phyloP scores from a whole-genome alignment of 2,329 filamentous ascomycete species.

The Zasmidium cellare region DNA sequence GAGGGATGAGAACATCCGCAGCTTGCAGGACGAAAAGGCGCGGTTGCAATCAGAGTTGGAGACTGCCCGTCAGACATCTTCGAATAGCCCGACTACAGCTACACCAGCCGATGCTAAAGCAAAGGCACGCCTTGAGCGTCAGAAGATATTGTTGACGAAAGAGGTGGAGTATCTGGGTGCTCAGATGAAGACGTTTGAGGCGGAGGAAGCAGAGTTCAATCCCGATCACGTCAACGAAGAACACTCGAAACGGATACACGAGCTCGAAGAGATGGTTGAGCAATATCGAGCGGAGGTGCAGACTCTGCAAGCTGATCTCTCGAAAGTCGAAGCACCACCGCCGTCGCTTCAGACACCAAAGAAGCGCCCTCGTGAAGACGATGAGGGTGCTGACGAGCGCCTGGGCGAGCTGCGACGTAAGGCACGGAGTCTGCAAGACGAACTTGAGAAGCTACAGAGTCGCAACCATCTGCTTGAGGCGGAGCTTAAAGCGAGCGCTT shows the following conservation, averaged over 20 bases:
- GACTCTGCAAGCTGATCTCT: constrained; percentile 71
- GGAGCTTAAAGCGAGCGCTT: constrained; percentile 69
- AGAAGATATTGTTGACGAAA: constrained; percentile 80
- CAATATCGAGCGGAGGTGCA: constrained; percentile 82
- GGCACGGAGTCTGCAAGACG: constrained; percentile 80
- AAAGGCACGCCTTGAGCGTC: constrained; percentile 76
- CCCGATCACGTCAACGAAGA: constrained; percentile 75
- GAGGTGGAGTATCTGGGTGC: constrained; percentile 93
- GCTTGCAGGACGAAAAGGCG: constrained; percentile 68
- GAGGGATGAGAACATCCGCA: constrained; percentile 72
- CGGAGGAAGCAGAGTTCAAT: constrained; percentile 84
- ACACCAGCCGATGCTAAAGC: constrained; percentile 62
- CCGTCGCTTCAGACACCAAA: constrained; percentile 42
- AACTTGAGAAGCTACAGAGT: constrained; percentile 68
- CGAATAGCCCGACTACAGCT: constrained; percentile 31
- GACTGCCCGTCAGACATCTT: constrained; percentile 55
- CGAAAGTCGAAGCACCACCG: constrained; percentile 56
- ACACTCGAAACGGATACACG: constrained; percentile 71
- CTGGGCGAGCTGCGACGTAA: constrained; percentile 83
- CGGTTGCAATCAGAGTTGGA: constrained; percentile 69
- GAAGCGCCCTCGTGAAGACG: constrained; percentile 41
- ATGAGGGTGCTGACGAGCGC: constrained; percentile 64
- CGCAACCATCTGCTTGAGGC: constrained; percentile 70
- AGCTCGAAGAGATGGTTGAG: constrained; percentile 84
- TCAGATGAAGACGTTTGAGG: constrained; percentile 82